Evolutionary conservation across 495 filamentous ascomycete genomes (phyloP).

Genomic region (Talaromyces ruber): DNA sequence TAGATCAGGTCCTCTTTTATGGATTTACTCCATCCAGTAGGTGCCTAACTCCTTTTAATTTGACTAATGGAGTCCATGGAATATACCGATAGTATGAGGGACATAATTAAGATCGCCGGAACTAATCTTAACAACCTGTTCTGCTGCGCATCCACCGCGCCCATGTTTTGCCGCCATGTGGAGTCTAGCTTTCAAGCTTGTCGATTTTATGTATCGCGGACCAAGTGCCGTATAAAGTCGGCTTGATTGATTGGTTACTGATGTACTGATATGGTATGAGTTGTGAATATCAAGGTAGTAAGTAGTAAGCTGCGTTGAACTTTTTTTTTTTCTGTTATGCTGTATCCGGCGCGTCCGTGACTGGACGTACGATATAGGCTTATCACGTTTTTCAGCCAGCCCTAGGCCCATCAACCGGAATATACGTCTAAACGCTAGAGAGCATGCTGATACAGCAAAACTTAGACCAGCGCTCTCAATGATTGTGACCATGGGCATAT

Average conservation of each 20-base stretch:
- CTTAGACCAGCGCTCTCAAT: no score
- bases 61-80: not conserved
- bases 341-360: not conserved
- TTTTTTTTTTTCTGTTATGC: not conserved
- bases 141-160: not conserved
- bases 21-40: not conserved
- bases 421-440: not conserved
- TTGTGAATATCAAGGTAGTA: not conserved
- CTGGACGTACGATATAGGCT: not conserved
- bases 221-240: not conserved
- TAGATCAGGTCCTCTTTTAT: not conserved
- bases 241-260: not conserved
- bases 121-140: not conserved
- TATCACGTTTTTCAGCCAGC: not conserved
- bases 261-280: not conserved
- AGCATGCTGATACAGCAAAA: not conserved
- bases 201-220: not conserved
- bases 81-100: not conserved
- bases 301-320: no score
- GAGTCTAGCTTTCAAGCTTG: not conserved
- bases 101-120: not conserved
- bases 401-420: not conserved
- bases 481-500: no score
- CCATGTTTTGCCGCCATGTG: not conserved
- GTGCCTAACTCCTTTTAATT: not conserved